Base-by-base conservation (phyloP, 148 eudicot genomes). In the Chenopodium berlandieri region DNA sequence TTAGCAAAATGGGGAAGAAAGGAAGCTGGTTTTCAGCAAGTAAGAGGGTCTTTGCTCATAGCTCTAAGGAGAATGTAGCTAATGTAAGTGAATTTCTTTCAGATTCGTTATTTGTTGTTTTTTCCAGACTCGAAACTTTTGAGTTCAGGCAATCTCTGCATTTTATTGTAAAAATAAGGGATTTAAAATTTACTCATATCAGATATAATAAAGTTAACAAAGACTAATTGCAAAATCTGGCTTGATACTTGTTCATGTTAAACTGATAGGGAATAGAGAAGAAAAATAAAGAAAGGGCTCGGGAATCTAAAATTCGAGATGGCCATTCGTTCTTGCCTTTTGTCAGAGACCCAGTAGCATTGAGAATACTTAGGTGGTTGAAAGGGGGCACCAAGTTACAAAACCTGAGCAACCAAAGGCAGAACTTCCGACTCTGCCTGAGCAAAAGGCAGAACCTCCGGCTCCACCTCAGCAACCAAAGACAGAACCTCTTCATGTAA, bases 21-120 rank as follows among this genome's bases (percentile, higher is more conserved):
- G 98, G 99, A 82, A 90, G 95, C 88, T 96, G 99, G 98, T 91
- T 96, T 92, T 92, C 99, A 73, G 97, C 98, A 23, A 23, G 25
- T 23, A 54, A 94, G 84, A 86, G 86, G 93, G 98, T 87, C 78
- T 96, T 96, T 71, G 75, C 82, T 20, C 92, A 90, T 84, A 89
- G 78, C 88, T 90, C 97, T 32, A 94, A 92, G 78, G 99, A 94
- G 82, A 96, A 91, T 82, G 87, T 88, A 82, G 73, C 84, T 60
- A 86, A 91, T 88, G 98, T 92, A 85, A 91, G 99, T 85, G 10
- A 0, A 20, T 23, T 47, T 74, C 74, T 79, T 48, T 11, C 5
- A 22, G 34, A n/a, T 74, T 34, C 25, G 25, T 23, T 23, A 23
- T 23, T 23, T 23, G 25, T 23, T 23, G 25, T 23, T 23, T 23